phyloP scores from a whole-genome alignment of 2,329 filamentous ascomycete species.

The Hypomyces rosellus region DNA sequence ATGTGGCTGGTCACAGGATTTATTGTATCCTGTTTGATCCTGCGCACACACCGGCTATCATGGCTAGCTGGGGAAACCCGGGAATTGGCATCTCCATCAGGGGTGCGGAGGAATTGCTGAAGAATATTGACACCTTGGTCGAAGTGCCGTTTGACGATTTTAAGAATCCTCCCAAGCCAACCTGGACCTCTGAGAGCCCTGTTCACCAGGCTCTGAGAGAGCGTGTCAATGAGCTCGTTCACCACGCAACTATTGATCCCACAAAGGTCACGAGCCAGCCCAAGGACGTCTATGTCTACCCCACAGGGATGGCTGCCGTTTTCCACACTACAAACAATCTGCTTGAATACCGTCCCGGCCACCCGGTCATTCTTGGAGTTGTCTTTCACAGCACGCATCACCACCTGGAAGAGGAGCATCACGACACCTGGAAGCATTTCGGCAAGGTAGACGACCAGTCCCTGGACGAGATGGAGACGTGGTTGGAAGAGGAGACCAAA shows the following conservation, averaged over 20 bases:
- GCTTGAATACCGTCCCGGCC: conserved; percentile 25
- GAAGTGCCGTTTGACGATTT: conserved; percentile 26
- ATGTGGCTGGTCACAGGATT: conserved; percentile 35
- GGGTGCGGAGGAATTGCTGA: conserved; percentile 37
- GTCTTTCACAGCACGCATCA: conserved; percentile 46
- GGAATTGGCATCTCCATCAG: conserved; percentile 43
- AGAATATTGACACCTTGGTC: conserved; percentile 26
- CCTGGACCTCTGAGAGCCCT: conserved; percentile 31
- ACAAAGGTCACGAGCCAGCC: conserved; percentile 18
- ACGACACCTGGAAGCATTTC: conserved; percentile 41
- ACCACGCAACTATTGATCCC: conserved; percentile 32
- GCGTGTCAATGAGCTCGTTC: conserved; percentile 36
- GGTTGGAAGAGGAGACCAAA: conserved; percentile 35
- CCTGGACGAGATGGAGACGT: conserved; percentile 39
- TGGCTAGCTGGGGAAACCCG: conserved; percentile 39
- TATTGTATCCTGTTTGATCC: conserved; percentile 38
- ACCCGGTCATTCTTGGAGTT: conserved; percentile 42
- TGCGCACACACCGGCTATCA: conserved; percentile 28
- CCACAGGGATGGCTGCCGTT: conserved; percentile 49
- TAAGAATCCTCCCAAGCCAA: conserved; percentile 25
- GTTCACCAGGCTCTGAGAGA: conserved; percentile 33
- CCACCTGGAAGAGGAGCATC: conserved; percentile 38
- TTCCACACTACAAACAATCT: conserved; percentile 36
- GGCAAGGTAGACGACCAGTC: conserved; percentile 36
- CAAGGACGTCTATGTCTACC: conserved; percentile 46